These are phyloP conservation scores for Chenopodium suecicum DNA, from an alignment of 148 eudicot species.

Conservation along the genomic window DNA sequence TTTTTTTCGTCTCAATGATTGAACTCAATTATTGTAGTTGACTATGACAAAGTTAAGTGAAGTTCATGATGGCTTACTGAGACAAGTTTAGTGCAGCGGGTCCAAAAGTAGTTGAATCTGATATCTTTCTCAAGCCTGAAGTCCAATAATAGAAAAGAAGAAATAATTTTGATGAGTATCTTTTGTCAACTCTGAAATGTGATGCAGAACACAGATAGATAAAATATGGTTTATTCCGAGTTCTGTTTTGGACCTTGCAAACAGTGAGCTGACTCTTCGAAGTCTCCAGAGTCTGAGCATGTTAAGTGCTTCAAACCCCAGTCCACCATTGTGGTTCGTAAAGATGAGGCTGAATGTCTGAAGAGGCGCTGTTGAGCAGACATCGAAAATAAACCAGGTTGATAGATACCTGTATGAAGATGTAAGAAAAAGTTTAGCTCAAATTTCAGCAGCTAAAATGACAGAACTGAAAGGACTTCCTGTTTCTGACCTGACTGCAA, in stretches of 20 bases:
- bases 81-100: conserved; percentile 41
- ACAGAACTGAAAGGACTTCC: not conserved
- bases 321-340: conserved; percentile 49
- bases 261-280: conserved; percentile 83
- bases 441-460: not conserved
- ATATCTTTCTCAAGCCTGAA: conserved; percentile 50
- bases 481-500: conserved; percentile 58
- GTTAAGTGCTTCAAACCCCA: conserved; percentile 71
- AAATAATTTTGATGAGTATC: not conserved
- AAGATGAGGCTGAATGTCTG: conserved; percentile 63
- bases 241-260: conserved; percentile 64
- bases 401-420: conserved; percentile 63
- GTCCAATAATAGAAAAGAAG: not conserved
- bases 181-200: not conserved
- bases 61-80: conserved; percentile 28
- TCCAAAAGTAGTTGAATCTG: conserved; percentile 49
- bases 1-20: not conserved
- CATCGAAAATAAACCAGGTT: conserved; percentile 84
- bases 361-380: conserved; percentile 83
- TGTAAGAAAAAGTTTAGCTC: no score
- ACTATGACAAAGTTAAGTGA: not conserved
- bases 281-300: conserved; percentile 97
- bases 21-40: not conserved
- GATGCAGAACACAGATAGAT: not conserved
- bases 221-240: not conserved